These are phyloP conservation scores for Helenozyma baotianmanensis DNA, from an alignment of 805 yeast genomes.

Conservation along the genomic window DNA sequence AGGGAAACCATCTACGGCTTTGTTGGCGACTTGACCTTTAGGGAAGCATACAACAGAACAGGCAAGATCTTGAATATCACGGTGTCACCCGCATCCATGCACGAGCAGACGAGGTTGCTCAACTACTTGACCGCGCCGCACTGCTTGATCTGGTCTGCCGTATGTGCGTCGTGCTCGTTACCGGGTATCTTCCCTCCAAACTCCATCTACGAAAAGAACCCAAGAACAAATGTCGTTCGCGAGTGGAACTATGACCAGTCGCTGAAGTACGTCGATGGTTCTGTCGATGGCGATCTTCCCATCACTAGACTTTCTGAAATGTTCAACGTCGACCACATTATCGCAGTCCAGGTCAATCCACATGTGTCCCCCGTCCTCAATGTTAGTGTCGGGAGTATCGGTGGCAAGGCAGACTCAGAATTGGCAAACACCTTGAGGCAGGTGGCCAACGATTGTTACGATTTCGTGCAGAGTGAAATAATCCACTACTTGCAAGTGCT, in stretches of 20 bases:
- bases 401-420: slow-evolving; percentile 64
- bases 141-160: slow-evolving; percentile 82
- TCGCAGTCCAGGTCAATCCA: slow-evolving; percentile 96
- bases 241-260: slow-evolving; percentile 79
- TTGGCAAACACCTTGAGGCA: slow-evolving; percentile 51
- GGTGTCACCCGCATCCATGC: slow-evolving; percentile 85
- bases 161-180: slow-evolving; percentile 89
- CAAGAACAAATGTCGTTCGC: slow-evolving; percentile 62
- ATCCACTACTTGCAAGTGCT: slow-evolving; percentile 72
- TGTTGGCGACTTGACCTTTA: slow-evolving; percentile 85
- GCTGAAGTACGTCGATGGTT: slow-evolving; percentile 88
- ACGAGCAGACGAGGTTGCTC: slow-evolving; percentile 84
- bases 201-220: slow-evolving; percentile 77
- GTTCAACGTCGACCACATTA: slow-evolving; percentile 96
- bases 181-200: slow-evolving; percentile 90
- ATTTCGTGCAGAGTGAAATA: slow-evolving; percentile 61
- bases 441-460: slow-evolving; percentile 50
- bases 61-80: slow-evolving; percentile 92
- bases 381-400: slow-evolving; percentile 61
- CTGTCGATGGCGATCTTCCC: slow-evolving; percentile 92
- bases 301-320: slow-evolving; percentile 85
- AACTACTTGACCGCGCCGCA: slow-evolving; percentile 79
- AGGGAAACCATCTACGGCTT: slow-evolving; percentile 70
- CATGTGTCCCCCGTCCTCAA: slow-evolving; percentile 88
- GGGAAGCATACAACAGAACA: slow-evolving; percentile 91